Base-by-base conservation (phyloP, 495 filamentous ascomycete genomes). In the Podospora tetraspora region DNA sequence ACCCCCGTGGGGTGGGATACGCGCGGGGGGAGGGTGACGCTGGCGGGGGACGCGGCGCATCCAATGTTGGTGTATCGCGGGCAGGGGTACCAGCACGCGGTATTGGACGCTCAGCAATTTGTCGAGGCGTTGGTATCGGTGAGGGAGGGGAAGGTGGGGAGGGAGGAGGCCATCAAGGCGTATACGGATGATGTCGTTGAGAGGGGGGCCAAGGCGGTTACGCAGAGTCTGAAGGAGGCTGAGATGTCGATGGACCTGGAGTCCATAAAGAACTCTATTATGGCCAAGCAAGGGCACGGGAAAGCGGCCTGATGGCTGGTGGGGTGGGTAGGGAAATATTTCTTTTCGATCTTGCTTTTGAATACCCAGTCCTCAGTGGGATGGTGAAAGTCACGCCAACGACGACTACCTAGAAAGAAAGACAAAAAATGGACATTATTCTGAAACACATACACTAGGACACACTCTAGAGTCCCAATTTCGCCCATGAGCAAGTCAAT, bases 1-100 rank as follows among this genome's bases (percentile, higher is more conserved):
- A 43, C 74, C 19, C 73, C 76, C 0, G 74, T 76, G 29, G 71
- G 64, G 3, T 88, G 82, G 80, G 79, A 87, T 70, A 87, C 80
- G 57, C 73, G 69, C 0, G 78, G 71, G 1, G 86, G 86, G 3
- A 70, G 79, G n/a, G 77, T 86, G 0, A 87, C 84, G 19, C 66
- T 88, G 52, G 84, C 80, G 0, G 85, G 86, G 3, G 87, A 89
- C 74, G 85, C 86, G 1, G 85, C 84, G 6, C 86, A 89, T 75
- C 81, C 84, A 0, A 87, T 88, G 85, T 79, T 84, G 0, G 78
- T 79, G 63, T 82, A 85, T 59, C 82, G 84, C 23, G 85, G 85
- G 8, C 84, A 87, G 74, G 84, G 84, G 0, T 73, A 83, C 2
- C 84, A 86, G 65, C 82, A 85, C 61, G 77, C 77, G 29, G 74